Percentiles rank a stretch among this genome's conserved stretches.
Conservation (phyloP, 202 grass and related monocot species). For the Miscanthus sacchariflorus region DNA sequence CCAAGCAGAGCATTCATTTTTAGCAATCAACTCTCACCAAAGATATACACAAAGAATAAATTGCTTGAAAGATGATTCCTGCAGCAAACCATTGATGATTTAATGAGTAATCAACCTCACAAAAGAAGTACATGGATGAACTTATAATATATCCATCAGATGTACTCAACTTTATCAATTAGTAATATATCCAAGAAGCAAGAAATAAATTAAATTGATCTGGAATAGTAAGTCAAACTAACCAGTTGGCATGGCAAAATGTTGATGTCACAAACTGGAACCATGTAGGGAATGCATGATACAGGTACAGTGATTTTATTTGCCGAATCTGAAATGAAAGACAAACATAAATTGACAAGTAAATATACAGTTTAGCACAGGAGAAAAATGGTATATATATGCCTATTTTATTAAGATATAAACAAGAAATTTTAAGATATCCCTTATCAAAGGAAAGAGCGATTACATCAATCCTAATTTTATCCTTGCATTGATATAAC, state of each 20-base stretch:
- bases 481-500: not conserved
- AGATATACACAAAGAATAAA: slow-evolving; percentile 99
- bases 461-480: not conserved
- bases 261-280: slow-evolving; percentile 95
- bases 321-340: slow-evolving; percentile 66
- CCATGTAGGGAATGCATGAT: slow-evolving; percentile 81
- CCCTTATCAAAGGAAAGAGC: not conserved
- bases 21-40: slow-evolving; percentile 80
- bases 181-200: not conserved
- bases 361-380: not conserved
- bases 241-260: slow-evolving; percentile 99
- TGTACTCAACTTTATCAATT: slow-evolving; percentile 3
- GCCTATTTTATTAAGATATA: not conserved
- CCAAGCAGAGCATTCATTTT: slow-evolving; percentile 37
- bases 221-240: slow-evolving; percentile 40
- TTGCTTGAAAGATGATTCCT: slow-evolving; percentile 99
- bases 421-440: not conserved
- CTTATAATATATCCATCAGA: not conserved
- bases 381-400: not conserved
- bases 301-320: slow-evolving; percentile 82
- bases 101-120: slow-evolving; percentile 20
- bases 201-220: slow-evolving; percentile 1
- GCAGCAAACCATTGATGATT: slow-evolving; percentile 41
- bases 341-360: slow-evolving; percentile 25
- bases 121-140: slow-evolving; percentile 11